Conservation (phyloP, 2,329 filamentous ascomycete species). For the Trichoderma pleuroti region DNA sequence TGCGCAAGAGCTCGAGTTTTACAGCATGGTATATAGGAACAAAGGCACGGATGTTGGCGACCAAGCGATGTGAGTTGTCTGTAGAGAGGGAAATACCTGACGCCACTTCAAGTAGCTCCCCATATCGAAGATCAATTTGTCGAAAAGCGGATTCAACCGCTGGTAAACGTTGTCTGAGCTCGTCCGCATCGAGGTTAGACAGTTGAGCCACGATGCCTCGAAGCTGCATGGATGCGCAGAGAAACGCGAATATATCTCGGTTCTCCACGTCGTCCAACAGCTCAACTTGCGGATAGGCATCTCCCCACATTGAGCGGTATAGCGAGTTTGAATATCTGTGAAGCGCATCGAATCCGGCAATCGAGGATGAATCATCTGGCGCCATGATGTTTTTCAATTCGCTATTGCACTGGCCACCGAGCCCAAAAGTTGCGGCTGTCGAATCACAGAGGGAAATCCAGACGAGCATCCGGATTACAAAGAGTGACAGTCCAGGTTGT, state of each 20-base stretch:
- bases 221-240: slow-evolving; percentile 31
- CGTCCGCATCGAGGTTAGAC: slow-evolving; percentile 24
- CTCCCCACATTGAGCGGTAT: slow-evolving; percentile 34
- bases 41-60: slow-evolving; percentile 34
- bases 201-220: slow-evolving; percentile 34
- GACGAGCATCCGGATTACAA: slow-evolving; percentile 33
- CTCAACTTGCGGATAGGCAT: slow-evolving; percentile 33
- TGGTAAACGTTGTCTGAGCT: slow-evolving; percentile 23
- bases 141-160: slow-evolving; percentile 25
- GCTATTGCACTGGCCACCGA: slow-evolving; percentile 33
- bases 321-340: slow-evolving; percentile 34
- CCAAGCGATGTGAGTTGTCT: slow-evolving; percentile 30
- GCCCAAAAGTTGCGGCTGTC: slow-evolving; percentile 30
- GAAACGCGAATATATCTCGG: slow-evolving; percentile 31
- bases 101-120: slow-evolving; percentile 29
- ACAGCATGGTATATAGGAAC: slow-evolving; percentile 36
- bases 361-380: slow-evolving; percentile 6
- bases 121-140: slow-evolving; percentile 24
- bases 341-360: slow-evolving; percentile 28
- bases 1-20: slow-evolving; percentile 28
- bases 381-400: slow-evolving; percentile 23
- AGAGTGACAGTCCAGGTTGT: slow-evolving; percentile 27
- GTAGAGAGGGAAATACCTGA: slow-evolving; percentile 26
- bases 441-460: slow-evolving; percentile 34
- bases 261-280: slow-evolving; percentile 37